A percentile compares a stretch with the other conserved stretches of the same genome.
Conservation (phyloP, 805 yeast species). For the Saturnispora galanensis region DNA sequence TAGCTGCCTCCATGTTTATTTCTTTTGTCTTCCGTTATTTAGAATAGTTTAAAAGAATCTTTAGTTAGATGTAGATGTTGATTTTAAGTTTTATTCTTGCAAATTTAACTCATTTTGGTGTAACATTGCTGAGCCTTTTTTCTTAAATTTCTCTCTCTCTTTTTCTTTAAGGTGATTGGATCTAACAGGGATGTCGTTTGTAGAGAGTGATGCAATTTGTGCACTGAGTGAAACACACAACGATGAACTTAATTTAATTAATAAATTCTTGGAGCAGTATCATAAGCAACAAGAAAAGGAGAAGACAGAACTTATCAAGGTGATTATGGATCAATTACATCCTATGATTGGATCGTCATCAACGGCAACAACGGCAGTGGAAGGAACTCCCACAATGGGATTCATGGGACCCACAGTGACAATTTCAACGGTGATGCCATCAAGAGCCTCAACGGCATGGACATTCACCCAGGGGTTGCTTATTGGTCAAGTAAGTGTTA, state of each 20-base stretch:
- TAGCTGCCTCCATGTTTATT: constrained; percentile 58
- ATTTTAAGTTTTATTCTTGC: neutral
- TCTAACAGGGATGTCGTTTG: neutral
- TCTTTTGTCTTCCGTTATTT: constrained; percentile 46
- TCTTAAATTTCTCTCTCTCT: neutral
- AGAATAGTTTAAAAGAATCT: constrained; percentile 17
- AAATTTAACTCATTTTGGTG: neutral
- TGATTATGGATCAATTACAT: constrained; percentile 6
- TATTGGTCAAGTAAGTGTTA: constrained; percentile 65
- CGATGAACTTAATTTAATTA: constrained; percentile 2
- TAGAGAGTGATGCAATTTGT: neutral
- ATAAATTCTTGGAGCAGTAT: constrained; percentile 6
- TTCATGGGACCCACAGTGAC: constrained; percentile 4
- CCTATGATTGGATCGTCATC: neutral
- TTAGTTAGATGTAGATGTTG: neutral
- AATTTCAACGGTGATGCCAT: neutral
- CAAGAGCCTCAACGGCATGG: constrained; percentile 29
- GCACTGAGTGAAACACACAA: neutral
- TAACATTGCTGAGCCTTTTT: neutral
- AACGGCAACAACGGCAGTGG: constrained; percentile 3
- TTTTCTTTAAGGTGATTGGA: neutral
- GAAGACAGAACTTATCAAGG: constrained; percentile 1
- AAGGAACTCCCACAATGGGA: constrained; percentile 7
- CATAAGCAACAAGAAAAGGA: constrained; percentile 16
- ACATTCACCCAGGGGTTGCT: constrained; percentile 72